A percentile compares a stretch with the other conserved stretches of the same genome.
Evolutionary conservation across 805 yeast genomes (phyloP).

Genomic region (Ogataea trehaloabstinens): DNA sequence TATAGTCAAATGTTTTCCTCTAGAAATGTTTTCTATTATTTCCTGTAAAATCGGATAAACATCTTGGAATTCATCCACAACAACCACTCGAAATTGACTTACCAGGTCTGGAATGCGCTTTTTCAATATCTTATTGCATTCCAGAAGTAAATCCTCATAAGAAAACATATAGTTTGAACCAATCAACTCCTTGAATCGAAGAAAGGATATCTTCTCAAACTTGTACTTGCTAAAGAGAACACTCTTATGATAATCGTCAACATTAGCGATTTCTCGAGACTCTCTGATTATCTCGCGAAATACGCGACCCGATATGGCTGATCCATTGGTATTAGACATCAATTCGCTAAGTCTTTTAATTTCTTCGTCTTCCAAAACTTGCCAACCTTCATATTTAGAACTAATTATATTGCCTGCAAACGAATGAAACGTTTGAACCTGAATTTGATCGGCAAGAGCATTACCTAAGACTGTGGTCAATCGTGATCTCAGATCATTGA

Average conservation of each 20-base stretch:
- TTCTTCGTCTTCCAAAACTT: slow-evolving; percentile 49
- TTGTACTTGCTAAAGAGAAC: slow-evolving; percentile 6
- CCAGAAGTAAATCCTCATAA: slow-evolving; percentile 23
- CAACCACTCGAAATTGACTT: slow-evolving; percentile 36
- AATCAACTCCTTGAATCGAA: slow-evolving; percentile 14
- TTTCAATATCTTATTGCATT: slow-evolving; percentile 18
- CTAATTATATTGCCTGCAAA: slow-evolving; percentile 52
- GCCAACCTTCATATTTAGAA: slow-evolving; percentile 32
- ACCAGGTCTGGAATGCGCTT: slow-evolving; percentile 19
- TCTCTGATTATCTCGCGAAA: slow-evolving; percentile 17
- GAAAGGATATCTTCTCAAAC: slow-evolving; percentile 10
- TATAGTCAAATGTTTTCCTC: slow-evolving; percentile 52
- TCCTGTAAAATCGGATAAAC: slow-evolving; percentile 50
- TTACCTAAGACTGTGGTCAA: slow-evolving; percentile 33
- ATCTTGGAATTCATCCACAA: slow-evolving; percentile 78
- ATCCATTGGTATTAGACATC: slow-evolving; percentile 3
- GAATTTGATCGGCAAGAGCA: slow-evolving; percentile 33
- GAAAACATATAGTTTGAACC: slow-evolving; percentile 23
- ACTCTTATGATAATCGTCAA: slow-evolving; percentile 12
- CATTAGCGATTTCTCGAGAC: slow-evolving; percentile 10
- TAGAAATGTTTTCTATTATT: slow-evolving; percentile 39
- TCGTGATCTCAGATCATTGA: slow-evolving; percentile 41
- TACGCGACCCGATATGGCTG: slow-evolving; percentile 3
- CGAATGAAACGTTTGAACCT: slow-evolving; percentile 62
- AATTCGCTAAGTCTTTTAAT: slow-evolving; percentile 16